Conservation (phyloP, 164 flowering plant species). For the Litsea cubeba region DNA sequence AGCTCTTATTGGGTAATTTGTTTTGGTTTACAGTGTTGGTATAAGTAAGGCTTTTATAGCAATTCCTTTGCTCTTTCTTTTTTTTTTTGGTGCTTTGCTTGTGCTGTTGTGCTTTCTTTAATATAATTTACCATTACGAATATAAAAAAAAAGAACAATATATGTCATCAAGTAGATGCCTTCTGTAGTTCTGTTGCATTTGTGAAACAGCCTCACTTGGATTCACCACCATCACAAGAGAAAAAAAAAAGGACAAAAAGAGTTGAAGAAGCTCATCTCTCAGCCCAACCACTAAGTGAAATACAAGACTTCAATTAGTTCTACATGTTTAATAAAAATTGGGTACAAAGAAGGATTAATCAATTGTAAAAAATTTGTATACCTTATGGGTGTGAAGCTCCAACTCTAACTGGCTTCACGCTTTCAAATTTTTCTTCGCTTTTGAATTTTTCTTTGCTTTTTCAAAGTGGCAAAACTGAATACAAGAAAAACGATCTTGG, state of each 20-base stretch:
- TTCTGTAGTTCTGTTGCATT: no score
- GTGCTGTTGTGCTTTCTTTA: no score
- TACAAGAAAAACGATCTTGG: constrained; percentile 3
- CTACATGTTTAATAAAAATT: background rate
- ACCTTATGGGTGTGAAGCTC: constrained; percentile 15
- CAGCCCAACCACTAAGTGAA: background rate
- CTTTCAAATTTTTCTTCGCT: constrained; percentile 10
- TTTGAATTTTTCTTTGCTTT: constrained; percentile 7
- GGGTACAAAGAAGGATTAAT: background rate
- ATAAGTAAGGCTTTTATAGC: no score
- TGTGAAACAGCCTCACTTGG: background rate
- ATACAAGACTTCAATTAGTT: background rate
- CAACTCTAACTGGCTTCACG: constrained; percentile 23
- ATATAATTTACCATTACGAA: no score
- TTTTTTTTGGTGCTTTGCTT: no score
- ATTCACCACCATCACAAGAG: background rate
- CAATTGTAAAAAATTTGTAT: background rate
- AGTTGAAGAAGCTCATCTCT: background rate
- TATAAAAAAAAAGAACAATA: no score
- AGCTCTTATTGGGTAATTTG: no score
- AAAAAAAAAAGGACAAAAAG: no score
- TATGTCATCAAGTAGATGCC: no score
- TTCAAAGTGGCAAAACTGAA: constrained; percentile 18
- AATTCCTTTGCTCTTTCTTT: no score
- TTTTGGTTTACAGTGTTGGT: no score